phyloP scores from a whole-genome alignment of 768 basidiomycete species.

The Russula vinacea region DNA sequence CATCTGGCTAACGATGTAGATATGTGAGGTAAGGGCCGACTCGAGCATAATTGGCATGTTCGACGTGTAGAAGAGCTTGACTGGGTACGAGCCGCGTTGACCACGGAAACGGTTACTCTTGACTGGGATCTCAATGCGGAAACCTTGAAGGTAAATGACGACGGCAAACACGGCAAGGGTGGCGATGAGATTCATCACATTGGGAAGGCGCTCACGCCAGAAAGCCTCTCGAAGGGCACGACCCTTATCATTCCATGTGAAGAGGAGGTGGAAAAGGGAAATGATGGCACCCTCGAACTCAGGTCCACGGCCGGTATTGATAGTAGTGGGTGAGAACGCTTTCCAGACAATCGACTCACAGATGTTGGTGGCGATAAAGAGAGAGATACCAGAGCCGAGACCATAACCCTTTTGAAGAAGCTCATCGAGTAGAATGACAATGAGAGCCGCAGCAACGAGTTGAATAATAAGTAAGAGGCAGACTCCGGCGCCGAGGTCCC shows the following conservation, averaged over 20 bases:
- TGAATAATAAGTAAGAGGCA: constrained; percentile 96
- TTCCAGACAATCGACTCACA: constrained; percentile 99
- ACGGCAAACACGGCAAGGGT: constrained; percentile 89
- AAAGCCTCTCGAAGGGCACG: constrained; percentile 96
- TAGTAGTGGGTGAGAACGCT: constrained; percentile 95
- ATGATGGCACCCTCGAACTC: constrained; percentile 98
- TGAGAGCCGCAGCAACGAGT: constrained; percentile 87
- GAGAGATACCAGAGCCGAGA: constrained; percentile 95
- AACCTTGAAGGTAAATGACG: constrained; percentile 98
- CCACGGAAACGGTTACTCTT: constrained; percentile 96
- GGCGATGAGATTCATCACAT: constrained; percentile 95
- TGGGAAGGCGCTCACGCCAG: constrained; percentile 95
- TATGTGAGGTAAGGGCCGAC: constrained; percentile 85
- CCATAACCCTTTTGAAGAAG: constrained; percentile 99
- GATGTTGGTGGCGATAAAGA: constrained; percentile 99
- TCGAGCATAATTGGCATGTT: constrained; percentile 99
- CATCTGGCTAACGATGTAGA: constrained; percentile 97
- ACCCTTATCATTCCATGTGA: constrained; percentile 98
- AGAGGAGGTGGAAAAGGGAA: constrained; percentile 93
- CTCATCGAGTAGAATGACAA: constrained; percentile 97
- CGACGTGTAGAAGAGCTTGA: constrained; percentile 98
- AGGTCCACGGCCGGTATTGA: constrained; percentile 97
- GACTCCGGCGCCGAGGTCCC: constrained; percentile 92
- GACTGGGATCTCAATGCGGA: constrained; percentile 97
- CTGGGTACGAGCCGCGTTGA: constrained; percentile 92